Base-by-base conservation (phyloP, 495 filamentous ascomycete genomes). In the Copromyces sp. region DNA sequence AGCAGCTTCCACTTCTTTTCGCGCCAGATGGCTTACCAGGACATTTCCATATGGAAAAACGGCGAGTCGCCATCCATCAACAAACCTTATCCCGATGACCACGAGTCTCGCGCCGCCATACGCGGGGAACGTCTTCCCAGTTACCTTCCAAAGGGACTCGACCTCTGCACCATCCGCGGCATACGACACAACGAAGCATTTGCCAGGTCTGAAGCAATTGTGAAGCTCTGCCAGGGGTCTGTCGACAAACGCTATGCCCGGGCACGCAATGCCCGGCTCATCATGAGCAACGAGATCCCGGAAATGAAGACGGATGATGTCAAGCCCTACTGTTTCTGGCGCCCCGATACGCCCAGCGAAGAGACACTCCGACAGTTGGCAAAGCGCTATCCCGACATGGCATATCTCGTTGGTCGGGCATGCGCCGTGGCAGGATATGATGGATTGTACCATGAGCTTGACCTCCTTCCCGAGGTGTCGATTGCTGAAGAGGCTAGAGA, bases 321-420 rank as follows among this genome's bases (percentile, higher is more conserved):
- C 16, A 59, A 78, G 29, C 82, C 83, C 40, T 85, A 85, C 77
- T 84, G 82, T 70, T 81, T 85, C 32, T 84, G 83, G 83, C 70
- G 84, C 73, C 82, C 83, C 12, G 77, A 82, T 0, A 40, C 77
- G 17, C 76, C 82, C 44, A 70, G 39, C 4, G 82, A 84, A 73
- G 73, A 78, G 38, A 83, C 83, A 2, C 80, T 79, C 53, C 75
- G 79, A 9, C 44, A 44, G 37, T 69, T 82, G 35, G 73, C 40
- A n/a, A 65, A 42, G 7, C 71, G 71, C 4, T 75, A 73, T 68
- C 75, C 75, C 9, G 44, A 69, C 14, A 61, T 77, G 69, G 69
- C 61, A 3, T 77, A 75, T 44, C 41, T 72, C 4, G 70, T 77
- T 9, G 75, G 68, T 3, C 71, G 75, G 0, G 73, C 73, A 8